phyloP scores from a whole-genome alignment of 345 rosid genomes.

The Euphorbia lathyris region DNA sequence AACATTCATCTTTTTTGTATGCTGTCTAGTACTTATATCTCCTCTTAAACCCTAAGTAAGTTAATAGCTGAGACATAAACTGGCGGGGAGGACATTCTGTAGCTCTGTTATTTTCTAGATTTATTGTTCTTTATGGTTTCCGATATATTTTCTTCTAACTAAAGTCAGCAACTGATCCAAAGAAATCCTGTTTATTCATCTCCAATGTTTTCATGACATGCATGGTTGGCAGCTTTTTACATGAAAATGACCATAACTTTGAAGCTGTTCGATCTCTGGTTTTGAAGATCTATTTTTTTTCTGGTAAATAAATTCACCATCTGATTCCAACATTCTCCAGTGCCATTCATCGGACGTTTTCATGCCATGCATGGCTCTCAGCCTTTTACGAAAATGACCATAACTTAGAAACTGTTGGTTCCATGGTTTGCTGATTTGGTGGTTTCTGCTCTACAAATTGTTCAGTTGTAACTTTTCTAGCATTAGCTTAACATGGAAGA shows the following conservation, averaged over 20 bases:
- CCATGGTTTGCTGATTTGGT: neutral
- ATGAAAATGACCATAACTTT: too few species aligned
- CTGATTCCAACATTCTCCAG: neutral
- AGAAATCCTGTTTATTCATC: neutral
- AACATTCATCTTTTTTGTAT: neutral
- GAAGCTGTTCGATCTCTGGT: neutral
- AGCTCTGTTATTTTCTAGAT: neutral
- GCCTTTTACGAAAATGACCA: neutral
- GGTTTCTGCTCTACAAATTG: neutral
- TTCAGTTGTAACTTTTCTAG: neutral
- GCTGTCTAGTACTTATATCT: neutral
- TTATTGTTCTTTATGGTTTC: neutral
- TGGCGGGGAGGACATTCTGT: neutral
- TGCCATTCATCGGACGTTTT: neutral
- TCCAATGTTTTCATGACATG: neutral
- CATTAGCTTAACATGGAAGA: neutral
- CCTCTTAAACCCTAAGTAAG: neutral
- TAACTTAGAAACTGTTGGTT: neutral
- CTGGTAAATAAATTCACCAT: neutral
- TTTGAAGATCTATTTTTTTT: neutral
- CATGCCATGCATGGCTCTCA: slow-evolving; percentile 1
- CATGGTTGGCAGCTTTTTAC: neutral
- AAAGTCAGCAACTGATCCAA: neutral
- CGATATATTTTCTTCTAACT: neutral
- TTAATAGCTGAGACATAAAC: too few species aligned